Conservation (phyloP, 352 stramenopile genomes). For the Phytophthora cryptogea region DNA sequence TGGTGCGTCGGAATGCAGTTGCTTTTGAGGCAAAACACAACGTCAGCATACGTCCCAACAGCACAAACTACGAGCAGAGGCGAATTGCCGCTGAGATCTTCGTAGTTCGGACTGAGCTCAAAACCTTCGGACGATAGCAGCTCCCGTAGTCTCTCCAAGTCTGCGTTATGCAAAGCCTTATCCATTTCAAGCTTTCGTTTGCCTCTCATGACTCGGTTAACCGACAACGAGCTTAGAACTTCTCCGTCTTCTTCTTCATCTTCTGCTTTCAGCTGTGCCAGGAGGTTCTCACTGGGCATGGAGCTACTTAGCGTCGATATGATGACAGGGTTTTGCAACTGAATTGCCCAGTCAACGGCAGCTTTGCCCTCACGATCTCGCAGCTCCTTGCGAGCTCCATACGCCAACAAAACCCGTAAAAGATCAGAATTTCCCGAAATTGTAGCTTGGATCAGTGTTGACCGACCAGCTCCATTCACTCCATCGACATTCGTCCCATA, state of each 20-base stretch:
- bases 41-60: slow-evolving; percentile 34
- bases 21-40: slow-evolving; percentile 41
- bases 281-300: slow-evolving; percentile 22
- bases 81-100: slow-evolving; percentile 44
- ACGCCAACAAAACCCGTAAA: slow-evolving; percentile 46
- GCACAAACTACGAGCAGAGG: slow-evolving; percentile 44
- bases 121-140: slow-evolving; percentile 38
- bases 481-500: slow-evolving; percentile 42
- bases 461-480: slow-evolving; percentile 30
- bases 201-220: slow-evolving; percentile 15
- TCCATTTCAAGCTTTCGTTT: slow-evolving; percentile 40
- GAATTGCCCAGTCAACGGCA: slow-evolving; percentile 44
- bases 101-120: slow-evolving; percentile 55
- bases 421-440: slow-evolving; percentile 45
- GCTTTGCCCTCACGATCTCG: slow-evolving; percentile 30
- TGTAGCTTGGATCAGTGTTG: slow-evolving; percentile 56
- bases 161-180: slow-evolving; percentile 31
- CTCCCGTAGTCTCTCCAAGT: slow-evolving; percentile 40
- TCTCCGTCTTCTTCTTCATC: slow-evolving; percentile 40
- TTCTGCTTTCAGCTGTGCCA: slow-evolving; percentile 45
- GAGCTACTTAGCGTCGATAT: slow-evolving; percentile 37
- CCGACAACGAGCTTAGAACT: slow-evolving; percentile 17
- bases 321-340: slow-evolving; percentile 34
- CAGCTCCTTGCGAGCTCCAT: slow-evolving; percentile 34
- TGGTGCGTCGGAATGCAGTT: slow-evolving; percentile 50